Conservation (phyloP, 73 alveolate species). For the Paramecium pentaurelia region DNA sequence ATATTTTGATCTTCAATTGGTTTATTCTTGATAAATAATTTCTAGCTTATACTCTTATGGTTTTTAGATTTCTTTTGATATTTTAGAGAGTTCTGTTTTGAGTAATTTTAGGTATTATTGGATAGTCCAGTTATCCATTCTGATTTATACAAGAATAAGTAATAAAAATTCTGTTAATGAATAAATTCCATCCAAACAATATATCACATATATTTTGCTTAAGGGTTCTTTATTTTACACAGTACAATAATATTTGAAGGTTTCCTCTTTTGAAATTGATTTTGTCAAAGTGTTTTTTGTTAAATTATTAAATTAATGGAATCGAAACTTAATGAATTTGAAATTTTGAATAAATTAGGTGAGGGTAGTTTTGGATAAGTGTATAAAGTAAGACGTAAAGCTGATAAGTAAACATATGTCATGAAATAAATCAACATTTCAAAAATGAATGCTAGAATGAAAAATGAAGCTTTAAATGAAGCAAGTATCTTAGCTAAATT, state of each 20-base stretch:
- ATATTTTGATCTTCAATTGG: background rate
- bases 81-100: too few species aligned
- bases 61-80: background rate
- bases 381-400: conserved; percentile 65
- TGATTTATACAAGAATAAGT: background rate
- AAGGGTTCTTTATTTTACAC: background rate
- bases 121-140: background rate
- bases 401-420: conserved; percentile 47
- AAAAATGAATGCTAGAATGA: conserved; percentile 54
- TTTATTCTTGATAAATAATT: background rate
- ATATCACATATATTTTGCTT: background rate
- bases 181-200: conserved; percentile 26
- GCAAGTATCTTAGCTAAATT: conserved; percentile 77
- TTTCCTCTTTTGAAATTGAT: background rate
- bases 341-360: conserved; percentile 68
- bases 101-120: background rate
- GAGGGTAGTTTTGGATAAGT: conserved; percentile 76
- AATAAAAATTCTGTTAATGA: background rate
- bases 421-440: conserved; percentile 58
- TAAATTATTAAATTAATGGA: background rate
- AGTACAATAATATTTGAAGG: background rate
- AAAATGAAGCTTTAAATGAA: conserved; percentile 86
- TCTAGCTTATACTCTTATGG: background rate
- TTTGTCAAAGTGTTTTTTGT: background rate
- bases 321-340: conserved; percentile 66